Evolutionary conservation across 805 yeast species (phyloP).

Genomic region (Wickerhamomyces silvicola): DNA sequence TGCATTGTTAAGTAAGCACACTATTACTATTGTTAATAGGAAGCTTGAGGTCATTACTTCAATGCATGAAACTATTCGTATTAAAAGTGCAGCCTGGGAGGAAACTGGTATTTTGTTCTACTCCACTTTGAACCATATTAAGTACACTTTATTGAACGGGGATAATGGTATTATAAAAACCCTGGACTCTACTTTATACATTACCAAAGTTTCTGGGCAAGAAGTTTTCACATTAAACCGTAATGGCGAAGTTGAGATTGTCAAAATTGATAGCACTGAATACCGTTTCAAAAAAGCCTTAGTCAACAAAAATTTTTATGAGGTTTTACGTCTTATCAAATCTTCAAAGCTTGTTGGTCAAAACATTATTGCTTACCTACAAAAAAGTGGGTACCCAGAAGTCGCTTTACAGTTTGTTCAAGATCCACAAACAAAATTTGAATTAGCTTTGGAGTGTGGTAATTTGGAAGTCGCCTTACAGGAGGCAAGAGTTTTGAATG

Average conservation of each 20-base stretch:
- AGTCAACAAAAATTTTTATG: conserved; percentile 82
- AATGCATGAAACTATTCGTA: conserved; percentile 93
- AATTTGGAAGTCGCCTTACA: conserved; percentile 79
- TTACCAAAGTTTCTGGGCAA: conserved; percentile 63
- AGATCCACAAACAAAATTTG: conserved; percentile 94
- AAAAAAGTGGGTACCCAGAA: conserved; percentile 94
- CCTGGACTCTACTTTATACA: conserved; percentile 79
- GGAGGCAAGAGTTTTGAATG: conserved; percentile 77
- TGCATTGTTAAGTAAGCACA: conserved; percentile 87
- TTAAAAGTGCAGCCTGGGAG: conserved; percentile 97
- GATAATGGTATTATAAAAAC: conserved; percentile 94
- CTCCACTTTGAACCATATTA: conserved; percentile 92
- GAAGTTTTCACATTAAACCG: conserved; percentile 79
- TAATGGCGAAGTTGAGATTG: conserved; percentile 72
- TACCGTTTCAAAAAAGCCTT: conserved; percentile 92
- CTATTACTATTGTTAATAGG: conserved; percentile 80
- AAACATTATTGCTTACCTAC: conserved; percentile 90
- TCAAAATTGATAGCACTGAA: conserved; percentile 91
- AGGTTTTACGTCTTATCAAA: conserved; percentile 83
- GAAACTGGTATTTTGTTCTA: conserved; percentile 86
- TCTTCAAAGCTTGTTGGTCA: conserved; percentile 93
- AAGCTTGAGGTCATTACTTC: conserved; percentile 72
- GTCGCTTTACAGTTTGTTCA: conserved; percentile 95
- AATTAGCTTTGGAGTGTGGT: conserved; percentile 90
- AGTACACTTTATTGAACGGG: conserved; percentile 88